A percentile compares a stretch with the other conserved stretches of the same genome.
Conservation (phyloP, 192 early-diverging fungal genomes). For the Coemansia sp. region DNA sequence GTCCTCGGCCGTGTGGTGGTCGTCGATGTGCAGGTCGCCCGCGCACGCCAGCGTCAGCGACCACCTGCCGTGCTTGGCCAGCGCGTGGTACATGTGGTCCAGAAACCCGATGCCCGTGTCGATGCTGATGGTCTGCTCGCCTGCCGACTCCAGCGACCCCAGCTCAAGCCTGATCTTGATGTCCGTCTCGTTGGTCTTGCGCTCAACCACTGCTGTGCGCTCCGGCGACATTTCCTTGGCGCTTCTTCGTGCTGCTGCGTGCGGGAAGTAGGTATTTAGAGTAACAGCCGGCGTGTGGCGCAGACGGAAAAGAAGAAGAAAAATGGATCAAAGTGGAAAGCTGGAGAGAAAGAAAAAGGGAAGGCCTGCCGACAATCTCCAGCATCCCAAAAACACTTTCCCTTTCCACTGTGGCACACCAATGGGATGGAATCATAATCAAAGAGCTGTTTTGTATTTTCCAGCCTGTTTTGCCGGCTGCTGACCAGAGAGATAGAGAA, state of each 20-base stretch:
- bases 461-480: no score
- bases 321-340: neutral
- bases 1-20: conserved; percentile 98
- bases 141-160: conserved; percentile 54
- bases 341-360: neutral
- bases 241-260: neutral
- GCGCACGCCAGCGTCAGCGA: conserved; percentile 80
- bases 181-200: conserved; percentile 96
- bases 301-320: conserved; percentile 7
- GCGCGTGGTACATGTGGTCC: conserved; percentile 98
- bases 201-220: conserved; percentile 61
- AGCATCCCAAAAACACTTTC: no score
- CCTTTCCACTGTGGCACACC: neutral
- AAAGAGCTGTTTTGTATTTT: neutral
- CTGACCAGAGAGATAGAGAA: neutral
- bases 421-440: neutral
- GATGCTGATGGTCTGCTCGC: conserved; percentile 76
- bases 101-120: conserved; percentile 96
- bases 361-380: no score
- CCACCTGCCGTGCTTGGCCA: conserved; percentile 97
- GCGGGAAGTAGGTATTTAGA: neutral
- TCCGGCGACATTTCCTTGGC: conserved; percentile 20
- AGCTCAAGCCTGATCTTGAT: conserved; percentile 72
- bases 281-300: neutral
- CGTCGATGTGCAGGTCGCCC: conserved; percentile 96